Base-by-base conservation (phyloP, 768 basidiomycete genomes). In the Cyclocybe aegerita region DNA sequence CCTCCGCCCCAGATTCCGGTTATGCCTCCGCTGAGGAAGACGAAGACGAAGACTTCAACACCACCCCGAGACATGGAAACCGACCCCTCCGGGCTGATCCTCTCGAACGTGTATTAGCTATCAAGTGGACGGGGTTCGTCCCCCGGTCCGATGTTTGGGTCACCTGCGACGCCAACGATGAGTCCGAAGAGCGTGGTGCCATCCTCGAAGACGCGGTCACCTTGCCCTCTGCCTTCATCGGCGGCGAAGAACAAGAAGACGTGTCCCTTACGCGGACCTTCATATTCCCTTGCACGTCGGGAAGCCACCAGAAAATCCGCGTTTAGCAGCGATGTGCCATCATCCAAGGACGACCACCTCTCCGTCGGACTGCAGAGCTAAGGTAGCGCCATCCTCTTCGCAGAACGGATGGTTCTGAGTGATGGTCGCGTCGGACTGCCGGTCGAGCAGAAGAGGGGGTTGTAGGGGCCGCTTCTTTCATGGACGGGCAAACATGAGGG, bases 351-450 rank as follows among this genome's bases (percentile, higher is more conserved):
- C 11, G 89, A 91, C 61, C 85, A 91, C 63, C 90, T 87, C 8
- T 83, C 82, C n/a, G 89, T 91, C 31, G 90, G 91, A 0, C 69
- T 23, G 39, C 90, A 93, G 65, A 91, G 87, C 60, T 93, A 90
- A 90, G 89, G 82, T 7, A 85, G 86, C 58, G 80, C 84, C 12
- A 86, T 90, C 60, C 66, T 89, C 34, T 75, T 93, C 41, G 83
- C 83, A 1, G 78, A 85, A 57, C 75, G 23, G 23, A 23, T 23
- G 23, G 23, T 23, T 23, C 23, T 23, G 23, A 23, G 23, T 23
- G 23, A 23, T 23, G 23, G 23, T 23, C 23, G n/a, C n/a, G 23
- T 23, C 23, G 23, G 23, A 1, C 23, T 5, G 23, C 3, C 23
- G 23, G 23, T 23, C 23, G 23, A 23, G 23, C 1, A 5, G 23